phyloP scores from a whole-genome alignment of 2,329 filamentous ascomycete species.

The Aspergillus intermedius region DNA sequence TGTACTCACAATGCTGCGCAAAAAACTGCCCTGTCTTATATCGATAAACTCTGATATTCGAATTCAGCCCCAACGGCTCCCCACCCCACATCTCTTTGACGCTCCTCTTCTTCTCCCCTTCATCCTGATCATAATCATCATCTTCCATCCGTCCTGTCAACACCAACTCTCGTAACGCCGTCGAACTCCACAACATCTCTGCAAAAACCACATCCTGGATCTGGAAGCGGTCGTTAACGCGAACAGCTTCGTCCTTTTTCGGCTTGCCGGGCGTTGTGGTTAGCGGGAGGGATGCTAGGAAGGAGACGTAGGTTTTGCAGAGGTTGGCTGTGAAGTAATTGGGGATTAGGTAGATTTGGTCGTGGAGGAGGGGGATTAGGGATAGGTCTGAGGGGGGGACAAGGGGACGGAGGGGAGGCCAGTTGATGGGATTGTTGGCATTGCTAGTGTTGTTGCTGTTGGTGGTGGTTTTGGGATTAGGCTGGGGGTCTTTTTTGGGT shows the following conservation, averaged over 20 bases:
- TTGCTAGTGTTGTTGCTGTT: background rate
- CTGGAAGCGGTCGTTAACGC: conserved; percentile 87
- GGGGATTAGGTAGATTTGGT: conserved; percentile 66
- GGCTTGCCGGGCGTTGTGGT: conserved; percentile 72
- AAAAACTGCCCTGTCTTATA: conserved; percentile 86
- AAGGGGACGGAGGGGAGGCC: conserved; percentile 66
- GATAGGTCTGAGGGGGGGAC: conserved; percentile 59
- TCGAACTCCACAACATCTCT: conserved; percentile 66
- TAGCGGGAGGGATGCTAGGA: conserved; percentile 63
- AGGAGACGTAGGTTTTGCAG: conserved; percentile 69
- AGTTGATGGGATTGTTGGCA: conserved; percentile 44
- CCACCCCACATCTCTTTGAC: conserved; percentile 62
- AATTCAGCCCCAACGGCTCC: conserved; percentile 73
- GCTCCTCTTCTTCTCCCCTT: conserved; percentile 14
- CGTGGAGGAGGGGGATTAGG: conserved; percentile 51
- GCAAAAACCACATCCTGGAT: conserved; percentile 71
- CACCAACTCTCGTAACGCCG: conserved; percentile 61
- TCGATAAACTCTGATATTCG: conserved; percentile 83
- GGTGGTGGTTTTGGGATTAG: conserved; percentile 6
- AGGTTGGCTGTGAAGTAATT: conserved; percentile 69
- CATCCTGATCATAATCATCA: conserved; percentile 18
- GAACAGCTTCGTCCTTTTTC: conserved; percentile 70
- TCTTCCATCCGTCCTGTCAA: conserved; percentile 24
- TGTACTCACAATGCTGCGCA: conserved; percentile 73
- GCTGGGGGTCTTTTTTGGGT: conserved; percentile 10